phyloP scores from a whole-genome alignment of 306 rosid species.

The Vigna hirtella region DNA sequence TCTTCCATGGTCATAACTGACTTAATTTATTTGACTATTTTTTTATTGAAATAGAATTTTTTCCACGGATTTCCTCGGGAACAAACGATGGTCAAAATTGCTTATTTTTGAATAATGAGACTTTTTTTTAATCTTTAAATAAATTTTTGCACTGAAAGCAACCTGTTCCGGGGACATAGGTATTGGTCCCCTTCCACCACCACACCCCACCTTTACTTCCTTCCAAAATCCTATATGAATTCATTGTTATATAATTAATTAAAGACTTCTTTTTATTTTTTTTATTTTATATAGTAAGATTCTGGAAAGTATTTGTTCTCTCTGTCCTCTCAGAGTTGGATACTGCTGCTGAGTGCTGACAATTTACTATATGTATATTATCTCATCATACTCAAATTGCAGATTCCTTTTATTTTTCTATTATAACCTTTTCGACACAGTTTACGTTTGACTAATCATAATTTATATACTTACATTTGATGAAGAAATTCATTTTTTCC shows the following conservation, averaged over 20 bases:
- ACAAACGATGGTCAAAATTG: slow-evolving; percentile 39
- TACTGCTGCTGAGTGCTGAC: slow-evolving; percentile 49
- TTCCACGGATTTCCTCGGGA: slow-evolving; percentile 41
- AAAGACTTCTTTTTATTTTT: neutral
- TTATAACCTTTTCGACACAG: neutral
- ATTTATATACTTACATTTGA: neutral
- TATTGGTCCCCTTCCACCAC: slow-evolving; percentile 47
- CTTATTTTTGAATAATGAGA: slow-evolving; percentile 1
- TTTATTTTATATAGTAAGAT: slow-evolving; percentile 28
- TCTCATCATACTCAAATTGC: neutral
- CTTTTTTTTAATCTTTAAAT: neutral
- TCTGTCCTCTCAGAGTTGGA: neutral
- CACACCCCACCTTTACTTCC: slow-evolving; percentile 28
- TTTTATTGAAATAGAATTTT: slow-evolving; percentile 15
- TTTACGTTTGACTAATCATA: slow-evolving; percentile 1
- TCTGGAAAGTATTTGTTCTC: slow-evolving; percentile 45
- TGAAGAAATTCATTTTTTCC: neutral
- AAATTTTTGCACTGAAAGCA: slow-evolving; percentile 17
- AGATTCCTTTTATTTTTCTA: slow-evolving; percentile 8
- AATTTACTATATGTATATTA: slow-evolving; percentile 41
- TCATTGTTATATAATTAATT: neutral
- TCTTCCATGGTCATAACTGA: slow-evolving; percentile 2
- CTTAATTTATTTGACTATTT: slow-evolving; percentile 42
- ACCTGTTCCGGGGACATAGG: slow-evolving; percentile 46
- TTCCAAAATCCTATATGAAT: slow-evolving; percentile 25